phyloP scores from a whole-genome alignment of 2,329 filamentous ascomycete genomes.

The Trichoderma hamatum region DNA sequence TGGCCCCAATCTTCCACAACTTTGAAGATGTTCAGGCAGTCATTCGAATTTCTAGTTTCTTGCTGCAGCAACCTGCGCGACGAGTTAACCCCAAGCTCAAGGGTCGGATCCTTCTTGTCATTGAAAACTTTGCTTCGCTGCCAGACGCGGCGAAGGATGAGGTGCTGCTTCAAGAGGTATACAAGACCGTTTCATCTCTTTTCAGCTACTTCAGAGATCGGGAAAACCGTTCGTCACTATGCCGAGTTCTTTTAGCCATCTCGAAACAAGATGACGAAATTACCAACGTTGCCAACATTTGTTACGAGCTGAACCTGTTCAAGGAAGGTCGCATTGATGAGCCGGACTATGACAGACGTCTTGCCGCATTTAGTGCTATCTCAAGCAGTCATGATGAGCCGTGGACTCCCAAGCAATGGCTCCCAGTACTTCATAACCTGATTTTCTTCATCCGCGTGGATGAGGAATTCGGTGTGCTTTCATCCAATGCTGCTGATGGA shows the following conservation, averaged over 20 bases:
- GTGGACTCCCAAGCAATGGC: slow-evolving; percentile 77
- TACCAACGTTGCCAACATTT: slow-evolving; percentile 67
- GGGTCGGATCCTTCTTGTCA: slow-evolving; percentile 74
- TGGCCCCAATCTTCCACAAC: slow-evolving; percentile 70
- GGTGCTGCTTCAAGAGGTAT: slow-evolving; percentile 64
- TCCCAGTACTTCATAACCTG: slow-evolving; percentile 85
- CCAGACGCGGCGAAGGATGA: slow-evolving; percentile 49
- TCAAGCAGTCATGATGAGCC: slow-evolving; percentile 61
- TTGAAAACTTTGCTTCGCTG: slow-evolving; percentile 77
- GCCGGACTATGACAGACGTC: slow-evolving; percentile 82
- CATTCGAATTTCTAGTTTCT: slow-evolving; percentile 76
- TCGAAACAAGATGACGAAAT: slow-evolving; percentile 65
- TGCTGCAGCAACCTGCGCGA: slow-evolving; percentile 82
- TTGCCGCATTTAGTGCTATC: slow-evolving; percentile 74
- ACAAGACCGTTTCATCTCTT: slow-evolving; percentile 73
- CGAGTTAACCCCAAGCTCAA: slow-evolving; percentile 84
- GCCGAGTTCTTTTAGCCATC: slow-evolving; percentile 72
- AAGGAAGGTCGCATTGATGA: slow-evolving; percentile 74
- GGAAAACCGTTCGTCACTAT: slow-evolving; percentile 72
- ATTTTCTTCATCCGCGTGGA: slow-evolving; percentile 83
- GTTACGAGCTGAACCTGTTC: slow-evolving; percentile 79
- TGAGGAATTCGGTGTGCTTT: slow-evolving; percentile 84
- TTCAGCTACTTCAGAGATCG: slow-evolving; percentile 91
- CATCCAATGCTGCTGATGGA: slow-evolving; percentile 77
- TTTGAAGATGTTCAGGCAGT: slow-evolving; percentile 73